These are phyloP conservation scores for Nannochloropsis gaditana DNA, from an alignment of 108 stramenopile species.

Conservation along the genomic window DNA sequence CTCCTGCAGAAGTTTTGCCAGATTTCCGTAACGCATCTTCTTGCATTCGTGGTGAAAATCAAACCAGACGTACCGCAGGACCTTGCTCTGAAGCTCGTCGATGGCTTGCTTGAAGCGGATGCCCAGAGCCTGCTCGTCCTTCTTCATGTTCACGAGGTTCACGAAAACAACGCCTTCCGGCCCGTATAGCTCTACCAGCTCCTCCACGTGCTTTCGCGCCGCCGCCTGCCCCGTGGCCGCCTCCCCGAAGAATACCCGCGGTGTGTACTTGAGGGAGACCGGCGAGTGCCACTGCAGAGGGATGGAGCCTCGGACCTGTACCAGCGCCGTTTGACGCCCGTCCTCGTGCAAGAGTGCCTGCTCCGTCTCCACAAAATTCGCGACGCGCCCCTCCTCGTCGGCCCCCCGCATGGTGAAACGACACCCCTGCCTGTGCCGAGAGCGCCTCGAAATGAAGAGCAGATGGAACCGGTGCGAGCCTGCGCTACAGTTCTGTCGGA, in stretches of 20 bases:
- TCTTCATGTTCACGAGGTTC: slow-evolving; percentile 85
- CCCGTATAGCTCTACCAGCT: slow-evolving; percentile 44
- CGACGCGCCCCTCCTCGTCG: slow-evolving; percentile 77
- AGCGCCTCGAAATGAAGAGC: slow-evolving; percentile 75
- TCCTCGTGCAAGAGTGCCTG: slow-evolving; percentile 54
- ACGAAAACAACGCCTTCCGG: slow-evolving; percentile 53
- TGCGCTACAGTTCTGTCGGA: slow-evolving; percentile 5
- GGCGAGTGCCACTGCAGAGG: slow-evolving; percentile 88
- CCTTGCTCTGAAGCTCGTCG: slow-evolving; percentile 78
- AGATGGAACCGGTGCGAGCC: slow-evolving; percentile 58
- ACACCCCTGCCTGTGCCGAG: slow-evolving; percentile 71
- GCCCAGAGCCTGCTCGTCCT: slow-evolving; percentile 81
- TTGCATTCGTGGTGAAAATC: slow-evolving; percentile 95
- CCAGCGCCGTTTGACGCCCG: slow-evolving; percentile 53
- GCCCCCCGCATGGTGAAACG: slow-evolving; percentile 82
- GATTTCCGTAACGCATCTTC: slow-evolving; percentile 73
- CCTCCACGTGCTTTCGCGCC: slow-evolving; percentile 55
- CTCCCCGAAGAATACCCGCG: slow-evolving; percentile 70
- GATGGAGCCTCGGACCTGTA: slow-evolving; percentile 87
- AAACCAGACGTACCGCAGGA: slow-evolving; percentile 86
- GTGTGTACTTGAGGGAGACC: slow-evolving; percentile 77
- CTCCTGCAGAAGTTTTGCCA: slow-evolving; percentile 63
- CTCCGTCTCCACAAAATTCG: slow-evolving; percentile 95
- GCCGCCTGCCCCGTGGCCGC: slow-evolving; percentile 67
- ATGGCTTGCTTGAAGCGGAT: slow-evolving; percentile 74